A percentile compares a stretch with the other conserved stretches of the same genome.
These are phyloP conservation scores for Tulasnella calospora DNA, from an alignment of 768 basidiomycete species.

Conservation along the genomic window DNA sequence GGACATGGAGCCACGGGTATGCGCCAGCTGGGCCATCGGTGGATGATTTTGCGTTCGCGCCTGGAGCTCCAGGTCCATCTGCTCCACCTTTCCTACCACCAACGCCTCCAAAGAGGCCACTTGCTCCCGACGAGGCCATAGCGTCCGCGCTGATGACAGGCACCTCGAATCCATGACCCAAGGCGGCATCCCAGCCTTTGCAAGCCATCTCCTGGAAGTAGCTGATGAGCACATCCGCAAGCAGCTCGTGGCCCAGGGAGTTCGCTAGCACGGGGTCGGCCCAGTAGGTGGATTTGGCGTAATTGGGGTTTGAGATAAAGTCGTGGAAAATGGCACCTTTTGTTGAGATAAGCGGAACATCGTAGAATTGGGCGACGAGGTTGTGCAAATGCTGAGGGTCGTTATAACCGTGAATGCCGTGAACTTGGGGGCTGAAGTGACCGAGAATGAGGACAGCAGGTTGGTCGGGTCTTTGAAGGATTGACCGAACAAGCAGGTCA, in stretches of 20 bases:
- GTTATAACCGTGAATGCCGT: constrained; percentile 71
- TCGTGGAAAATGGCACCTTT: constrained; percentile 77
- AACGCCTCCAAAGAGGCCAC: constrained; percentile 77
- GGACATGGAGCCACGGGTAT: constrained; percentile 47
- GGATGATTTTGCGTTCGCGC: constrained; percentile 17
- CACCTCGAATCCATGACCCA: constrained; percentile 60
- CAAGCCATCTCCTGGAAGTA: constrained; percentile 92
- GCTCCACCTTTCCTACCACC: constrained; percentile 71
- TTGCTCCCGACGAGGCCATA: constrained; percentile 30
- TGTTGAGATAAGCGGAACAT: constrained; percentile 85
- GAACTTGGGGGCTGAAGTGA: constrained; percentile 85
- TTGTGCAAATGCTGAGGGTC: constrained; percentile 89
- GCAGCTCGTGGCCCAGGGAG: constrained; percentile 70
- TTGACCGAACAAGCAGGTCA: constrained; percentile 85
- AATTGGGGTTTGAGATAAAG: constrained; percentile 67
- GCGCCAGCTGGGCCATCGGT: constrained; percentile 35
- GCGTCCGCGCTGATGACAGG: constrained; percentile 46
- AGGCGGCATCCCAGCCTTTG: constrained; percentile 70
- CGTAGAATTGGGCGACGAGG: constrained; percentile 93
- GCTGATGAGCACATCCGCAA: constrained; percentile 85
- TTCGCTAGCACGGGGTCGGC: constrained; percentile 80
- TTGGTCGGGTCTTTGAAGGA: constrained; percentile 82
- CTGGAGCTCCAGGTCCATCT: constrained; percentile 38
- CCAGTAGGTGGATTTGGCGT: constrained; percentile 64
- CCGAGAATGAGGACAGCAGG: constrained; percentile 94